A percentile compares a stretch with the other conserved stretches of the same genome.
These are phyloP conservation scores for Pseudoperonospora humuli DNA, from an alignment of 352 stramenopile genomes.

Conservation along the genomic window DNA sequence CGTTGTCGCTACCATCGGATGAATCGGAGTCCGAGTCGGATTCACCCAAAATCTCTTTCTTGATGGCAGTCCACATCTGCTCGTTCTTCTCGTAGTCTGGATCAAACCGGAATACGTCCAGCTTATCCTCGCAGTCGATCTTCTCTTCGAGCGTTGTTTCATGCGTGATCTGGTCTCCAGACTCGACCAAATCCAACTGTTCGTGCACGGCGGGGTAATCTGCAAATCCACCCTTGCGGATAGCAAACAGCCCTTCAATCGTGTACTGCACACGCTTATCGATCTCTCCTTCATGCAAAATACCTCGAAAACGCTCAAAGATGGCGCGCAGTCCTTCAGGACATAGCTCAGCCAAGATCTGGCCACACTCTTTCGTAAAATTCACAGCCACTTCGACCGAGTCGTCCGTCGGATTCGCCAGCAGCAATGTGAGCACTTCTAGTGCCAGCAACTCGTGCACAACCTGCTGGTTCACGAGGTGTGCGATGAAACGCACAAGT, in stretches of 20 bases:
- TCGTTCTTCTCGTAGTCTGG: slow-evolving; percentile 95
- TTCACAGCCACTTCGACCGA: slow-evolving; percentile 97
- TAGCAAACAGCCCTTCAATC: slow-evolving; percentile 96
- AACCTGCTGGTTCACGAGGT: slow-evolving; percentile 98
- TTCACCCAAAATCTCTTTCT: slow-evolving; percentile 95
- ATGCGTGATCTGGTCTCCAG: slow-evolving; percentile 98
- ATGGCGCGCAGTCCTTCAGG: slow-evolving; percentile 91
- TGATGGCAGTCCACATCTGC: slow-evolving; percentile 92
- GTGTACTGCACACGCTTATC: slow-evolving; percentile 98
- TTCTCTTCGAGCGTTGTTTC: slow-evolving; percentile 95
- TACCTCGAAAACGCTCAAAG: slow-evolving; percentile 95
- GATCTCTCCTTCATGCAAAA: slow-evolving; percentile 96
- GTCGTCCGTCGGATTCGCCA: slow-evolving; percentile 97
- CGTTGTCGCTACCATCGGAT: slow-evolving; percentile 42
- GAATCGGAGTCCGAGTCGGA: slow-evolving; percentile 77
- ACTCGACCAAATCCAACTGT: slow-evolving; percentile 96
- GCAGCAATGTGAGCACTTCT: slow-evolving; percentile 94
- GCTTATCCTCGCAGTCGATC: slow-evolving; percentile 91
- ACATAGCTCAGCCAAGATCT: slow-evolving; percentile 79
- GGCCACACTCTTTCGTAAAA: slow-evolving; percentile 95
- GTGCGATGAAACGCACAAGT: slow-evolving; percentile 94
- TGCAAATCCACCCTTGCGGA: slow-evolving; percentile 92
- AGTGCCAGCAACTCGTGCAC: slow-evolving; percentile 96
- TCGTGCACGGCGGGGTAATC: slow-evolving; percentile 92
- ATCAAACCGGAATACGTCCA: slow-evolving; percentile 96